phyloP scores from a whole-genome alignment of 441 rosid species.

The Viola pubescens region DNA sequence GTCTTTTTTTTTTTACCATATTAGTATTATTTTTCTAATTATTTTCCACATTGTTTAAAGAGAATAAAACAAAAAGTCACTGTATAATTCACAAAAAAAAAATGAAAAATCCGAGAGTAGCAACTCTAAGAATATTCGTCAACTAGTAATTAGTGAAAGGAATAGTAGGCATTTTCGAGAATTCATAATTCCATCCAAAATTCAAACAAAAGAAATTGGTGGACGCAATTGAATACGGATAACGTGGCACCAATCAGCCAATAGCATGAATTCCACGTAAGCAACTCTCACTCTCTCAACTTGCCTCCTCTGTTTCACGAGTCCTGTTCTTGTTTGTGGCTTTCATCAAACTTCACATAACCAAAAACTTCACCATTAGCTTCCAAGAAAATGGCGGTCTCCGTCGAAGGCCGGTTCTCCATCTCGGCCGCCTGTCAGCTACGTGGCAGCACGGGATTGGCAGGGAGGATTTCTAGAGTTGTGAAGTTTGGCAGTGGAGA shows the following conservation, averaged over 20 bases:
- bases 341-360: no score
- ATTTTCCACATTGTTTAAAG: no score
- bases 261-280: conserved; percentile 28
- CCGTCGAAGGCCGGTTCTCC: conserved; percentile 53
- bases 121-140: conserved; percentile 18
- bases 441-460: conserved; percentile 26
- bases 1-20: no score
- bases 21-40: no score
- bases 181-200: neutral
- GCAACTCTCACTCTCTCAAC: neutral
- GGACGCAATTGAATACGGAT: conserved; percentile 58
- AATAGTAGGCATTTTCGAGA: conserved; percentile 5
- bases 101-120: conserved; percentile 5
- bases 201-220: conserved; percentile 29
- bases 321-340: no score
- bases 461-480: conserved; percentile 29
- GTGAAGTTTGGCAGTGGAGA: conserved; percentile 53
- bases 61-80: no score
- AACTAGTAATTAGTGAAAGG: conserved; percentile 8
- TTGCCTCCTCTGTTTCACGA: neutral
- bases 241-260: conserved; percentile 52
- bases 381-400: conserved; percentile 38
- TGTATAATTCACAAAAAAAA: no score
- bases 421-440: conserved; percentile 40
- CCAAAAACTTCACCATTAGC: conserved; percentile 4